Evolutionary conservation across 1,284 basidiomycete genomes (phyloP).

Genomic region (Apiotrichum siamense): DNA sequence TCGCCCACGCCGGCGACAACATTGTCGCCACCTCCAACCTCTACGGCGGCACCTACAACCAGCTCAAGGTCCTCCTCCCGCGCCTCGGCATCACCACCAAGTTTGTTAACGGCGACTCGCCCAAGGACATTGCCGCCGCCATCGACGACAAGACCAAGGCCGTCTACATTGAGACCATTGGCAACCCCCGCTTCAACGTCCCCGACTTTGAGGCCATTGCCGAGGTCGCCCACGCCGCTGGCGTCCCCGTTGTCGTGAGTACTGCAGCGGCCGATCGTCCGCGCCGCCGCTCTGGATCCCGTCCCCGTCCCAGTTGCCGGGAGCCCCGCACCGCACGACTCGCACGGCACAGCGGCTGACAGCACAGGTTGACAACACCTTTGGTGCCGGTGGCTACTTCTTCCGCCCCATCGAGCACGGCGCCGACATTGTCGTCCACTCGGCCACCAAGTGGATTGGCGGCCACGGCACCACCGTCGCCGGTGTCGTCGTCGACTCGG

Average conservation of each 20-base stretch:
- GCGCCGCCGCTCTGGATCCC: no score
- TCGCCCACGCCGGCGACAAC: conserved; percentile 70
- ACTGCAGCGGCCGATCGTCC: no score
- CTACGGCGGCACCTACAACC: conserved; percentile 77
- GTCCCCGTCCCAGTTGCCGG: no score
- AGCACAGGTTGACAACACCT: conserved; percentile 69
- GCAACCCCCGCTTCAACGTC: conserved; percentile 76
- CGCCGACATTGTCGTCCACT: conserved; percentile 79
- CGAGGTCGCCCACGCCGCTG: conserved; percentile 50
- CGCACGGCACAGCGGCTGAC: no score
- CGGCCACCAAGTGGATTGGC: conserved; percentile 86
- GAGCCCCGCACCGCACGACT: no score
- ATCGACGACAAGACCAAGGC: conserved; percentile 56
- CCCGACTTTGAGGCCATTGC: conserved; percentile 66
- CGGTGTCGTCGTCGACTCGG: conserved; percentile 73
- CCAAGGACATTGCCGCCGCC: conserved; percentile 62
- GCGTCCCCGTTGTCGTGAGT: conserved; percentile 37
- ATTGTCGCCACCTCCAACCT: conserved; percentile 66
- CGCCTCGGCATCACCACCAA: conserved; percentile 62
- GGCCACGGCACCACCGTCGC: conserved; percentile 84
- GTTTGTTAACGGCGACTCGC: conserved; percentile 61
- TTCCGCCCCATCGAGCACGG: conserved; percentile 47
- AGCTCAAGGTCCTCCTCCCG: conserved; percentile 59
- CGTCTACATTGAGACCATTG: conserved; percentile 75
- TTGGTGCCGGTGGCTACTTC: conserved; percentile 66